These are phyloP conservation scores for Sungouiozyma ichnusensis DNA, from an alignment of 805 yeast genomes.

Conservation along the genomic window DNA sequence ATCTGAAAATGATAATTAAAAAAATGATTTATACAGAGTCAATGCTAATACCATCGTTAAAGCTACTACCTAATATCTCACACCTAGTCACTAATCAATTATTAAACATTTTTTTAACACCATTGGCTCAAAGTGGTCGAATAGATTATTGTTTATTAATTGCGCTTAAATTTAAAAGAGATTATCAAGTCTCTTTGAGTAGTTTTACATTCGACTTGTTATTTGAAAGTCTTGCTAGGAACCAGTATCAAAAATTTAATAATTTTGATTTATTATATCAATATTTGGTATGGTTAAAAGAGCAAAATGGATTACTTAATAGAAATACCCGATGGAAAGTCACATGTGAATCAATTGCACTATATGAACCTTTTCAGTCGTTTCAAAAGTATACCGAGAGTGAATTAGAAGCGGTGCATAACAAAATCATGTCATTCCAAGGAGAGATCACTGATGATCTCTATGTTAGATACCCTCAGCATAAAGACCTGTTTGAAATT, in stretches of 20 bases:
- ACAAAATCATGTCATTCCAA: not conserved
- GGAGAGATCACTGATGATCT: not conserved
- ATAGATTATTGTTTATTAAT: constrained; percentile 2
- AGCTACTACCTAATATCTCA: not conserved
- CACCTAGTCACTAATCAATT: not conserved
- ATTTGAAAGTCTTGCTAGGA: constrained; percentile 27
- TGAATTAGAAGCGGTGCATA: not conserved
- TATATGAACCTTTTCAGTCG: constrained; percentile 5
- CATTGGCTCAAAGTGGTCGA: not conserved
- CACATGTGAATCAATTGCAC: constrained; percentile 17
- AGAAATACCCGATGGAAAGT: constrained; percentile 18
- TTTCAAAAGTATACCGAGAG: not conserved
- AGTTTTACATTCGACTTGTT: constrained; percentile 6
- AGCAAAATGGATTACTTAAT: constrained; percentile 5
- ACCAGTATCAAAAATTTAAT: constrained; percentile 22
- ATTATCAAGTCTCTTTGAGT: not conserved
- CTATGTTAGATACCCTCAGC: not conserved
- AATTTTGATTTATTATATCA: constrained; percentile 19
- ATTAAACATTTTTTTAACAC: not conserved
- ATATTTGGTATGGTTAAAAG: constrained; percentile 10
- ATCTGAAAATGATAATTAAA: not conserved
- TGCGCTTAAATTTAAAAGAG: not conserved
- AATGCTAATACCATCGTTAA: not conserved
- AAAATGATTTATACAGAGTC: not conserved
- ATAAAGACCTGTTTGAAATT: not conserved